These are phyloP conservation scores for Artemisia annua DNA, from an alignment of 129 eudicot species.

Conservation along the genomic window DNA sequence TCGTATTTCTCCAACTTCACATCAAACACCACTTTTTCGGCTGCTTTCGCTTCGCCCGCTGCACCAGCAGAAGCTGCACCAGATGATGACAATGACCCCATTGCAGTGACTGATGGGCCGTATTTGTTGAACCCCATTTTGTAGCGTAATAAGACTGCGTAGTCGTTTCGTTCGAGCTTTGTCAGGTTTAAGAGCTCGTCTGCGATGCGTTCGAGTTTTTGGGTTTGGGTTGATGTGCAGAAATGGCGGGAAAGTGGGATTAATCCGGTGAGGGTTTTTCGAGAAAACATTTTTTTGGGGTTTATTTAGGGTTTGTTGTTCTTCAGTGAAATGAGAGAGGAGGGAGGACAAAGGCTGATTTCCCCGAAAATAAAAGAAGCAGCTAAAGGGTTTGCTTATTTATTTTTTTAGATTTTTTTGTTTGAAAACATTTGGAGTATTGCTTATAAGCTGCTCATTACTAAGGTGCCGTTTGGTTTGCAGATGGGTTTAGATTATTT, in stretches of 20 bases:
- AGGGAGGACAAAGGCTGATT: neutral
- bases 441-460: no score
- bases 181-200: constrained; percentile 73
- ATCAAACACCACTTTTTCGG: constrained; percentile 73
- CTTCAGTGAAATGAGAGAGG: neutral
- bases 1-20: constrained; percentile 80
- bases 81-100: constrained; percentile 24
- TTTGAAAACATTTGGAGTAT: no score
- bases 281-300: constrained; percentile 27
- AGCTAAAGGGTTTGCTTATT: no score
- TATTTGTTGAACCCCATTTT: constrained; percentile 68
- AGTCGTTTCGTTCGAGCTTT: constrained; percentile 68
- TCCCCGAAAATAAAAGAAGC: neutral
- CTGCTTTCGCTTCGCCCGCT: constrained; percentile 36
- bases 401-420: no score
- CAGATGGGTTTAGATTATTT: no score
- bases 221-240: constrained; percentile 35
- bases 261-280: constrained; percentile 31
- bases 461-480: no score
- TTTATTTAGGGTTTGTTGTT: neutral
- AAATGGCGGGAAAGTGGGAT: constrained; percentile 18
- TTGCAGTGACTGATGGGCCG: constrained; percentile 61
- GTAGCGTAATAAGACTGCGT: constrained; percentile 59
- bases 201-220: constrained; percentile 75
- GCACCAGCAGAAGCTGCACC: constrained; percentile 34